Percentiles rank a stretch among this genome's conserved stretches.
These are phyloP conservation scores for Cunninghamia lanceolata DNA, from an alignment of 75 land plant species.

Conservation along the genomic window DNA sequence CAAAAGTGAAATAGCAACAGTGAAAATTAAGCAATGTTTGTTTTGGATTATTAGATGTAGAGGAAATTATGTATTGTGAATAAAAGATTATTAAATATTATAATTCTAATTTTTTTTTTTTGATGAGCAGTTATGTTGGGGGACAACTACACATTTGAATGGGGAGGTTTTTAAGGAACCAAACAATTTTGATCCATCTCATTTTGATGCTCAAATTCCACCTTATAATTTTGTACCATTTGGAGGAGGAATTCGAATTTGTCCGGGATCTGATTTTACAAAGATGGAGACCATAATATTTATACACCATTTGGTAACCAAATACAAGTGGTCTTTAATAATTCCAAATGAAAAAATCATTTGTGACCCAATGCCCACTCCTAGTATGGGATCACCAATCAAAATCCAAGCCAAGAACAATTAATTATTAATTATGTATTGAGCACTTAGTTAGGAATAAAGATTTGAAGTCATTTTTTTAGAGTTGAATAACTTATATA, in stretches of 20 bases:
- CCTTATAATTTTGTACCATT: conserved; percentile 58
- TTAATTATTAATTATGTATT: too few species aligned
- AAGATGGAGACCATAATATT: conserved; percentile 44
- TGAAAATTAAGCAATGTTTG: too few species aligned
- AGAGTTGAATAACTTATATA: too few species aligned
- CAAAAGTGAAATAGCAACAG: too few species aligned
- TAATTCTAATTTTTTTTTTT: neutral
- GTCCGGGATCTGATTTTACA: conserved; percentile 69
- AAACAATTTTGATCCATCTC: conserved; percentile 49
- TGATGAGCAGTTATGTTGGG: neutral
- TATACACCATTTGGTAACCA: conserved; percentile 22
- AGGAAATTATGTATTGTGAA: neutral
- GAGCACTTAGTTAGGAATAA: too few species aligned
- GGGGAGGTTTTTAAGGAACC: conserved; percentile 43
- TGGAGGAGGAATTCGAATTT: conserved; percentile 69
- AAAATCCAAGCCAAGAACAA: neutral
- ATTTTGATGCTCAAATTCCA: conserved; percentile 30
- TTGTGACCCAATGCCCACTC: neutral
- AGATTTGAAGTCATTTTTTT: too few species aligned
- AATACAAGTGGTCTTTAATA: conserved; percentile 9
- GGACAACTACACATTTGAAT: conserved; percentile 11
- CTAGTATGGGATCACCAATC: neutral
- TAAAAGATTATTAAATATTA: neutral
- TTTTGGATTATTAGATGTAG: too few species aligned
- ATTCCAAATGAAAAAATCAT: neutral